Conservation (phyloP, 495 filamentous ascomycete genomes). For the Lophium mytilinum region DNA sequence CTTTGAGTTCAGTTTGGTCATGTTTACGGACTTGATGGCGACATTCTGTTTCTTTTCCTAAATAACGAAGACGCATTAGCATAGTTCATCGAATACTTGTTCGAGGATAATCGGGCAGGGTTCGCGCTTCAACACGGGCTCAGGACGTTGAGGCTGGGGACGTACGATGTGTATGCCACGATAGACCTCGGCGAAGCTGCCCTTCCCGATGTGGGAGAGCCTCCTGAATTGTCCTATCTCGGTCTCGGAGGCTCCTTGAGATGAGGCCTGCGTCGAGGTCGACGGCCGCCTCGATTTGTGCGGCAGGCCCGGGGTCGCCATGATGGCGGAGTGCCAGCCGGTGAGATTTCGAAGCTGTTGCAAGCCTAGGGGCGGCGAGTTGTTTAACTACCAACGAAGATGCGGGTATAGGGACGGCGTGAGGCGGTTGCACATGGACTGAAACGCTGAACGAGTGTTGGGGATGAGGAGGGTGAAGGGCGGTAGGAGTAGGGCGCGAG, state of each 20-base stretch:
- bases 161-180: constrained; percentile 76
- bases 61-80: neutral
- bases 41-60: constrained; percentile 58
- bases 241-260: constrained; percentile 40
- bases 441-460: constrained; percentile 1
- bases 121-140: neutral
- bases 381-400: constrained; percentile 37
- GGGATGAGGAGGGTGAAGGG: neutral
- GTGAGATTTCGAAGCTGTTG: constrained; percentile 6
- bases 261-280: constrained; percentile 34
- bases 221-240: constrained; percentile 69
- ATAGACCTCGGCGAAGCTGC: constrained; percentile 93
- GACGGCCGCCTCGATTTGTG: constrained; percentile 41
- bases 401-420: constrained; percentile 42
- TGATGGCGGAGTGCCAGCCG: constrained; percentile 23
- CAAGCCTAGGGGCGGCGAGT: neutral
- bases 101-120: neutral
- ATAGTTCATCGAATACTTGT: neutral
- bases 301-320: constrained; percentile 37
- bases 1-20: constrained; percentile 84
- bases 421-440: constrained; percentile 40
- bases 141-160: constrained; percentile 19
- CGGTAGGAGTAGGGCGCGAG: neutral
- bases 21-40: constrained; percentile 92
- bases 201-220: constrained; percentile 81